phyloP scores from a whole-genome alignment of 768 basidiomycete species.

The Xerocomellus intermedius region DNA sequence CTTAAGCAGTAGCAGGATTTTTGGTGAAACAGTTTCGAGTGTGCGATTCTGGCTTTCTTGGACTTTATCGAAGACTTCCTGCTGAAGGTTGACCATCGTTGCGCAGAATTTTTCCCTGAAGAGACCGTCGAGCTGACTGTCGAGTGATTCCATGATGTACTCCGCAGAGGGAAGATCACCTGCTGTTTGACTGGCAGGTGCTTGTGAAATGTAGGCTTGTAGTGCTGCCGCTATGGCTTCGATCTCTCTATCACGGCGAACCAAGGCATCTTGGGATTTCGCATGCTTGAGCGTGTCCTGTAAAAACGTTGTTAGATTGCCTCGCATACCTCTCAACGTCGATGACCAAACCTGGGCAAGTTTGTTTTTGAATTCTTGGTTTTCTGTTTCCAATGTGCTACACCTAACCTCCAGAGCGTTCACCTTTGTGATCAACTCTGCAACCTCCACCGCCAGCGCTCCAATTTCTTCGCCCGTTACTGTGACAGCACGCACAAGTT shows the following conservation, averaged over 20 bases:
- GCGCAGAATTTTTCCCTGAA: slow-evolving; percentile 24
- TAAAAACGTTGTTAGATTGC: not conserved
- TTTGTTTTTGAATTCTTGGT: slow-evolving; percentile 24
- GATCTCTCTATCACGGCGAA: slow-evolving; percentile 25
- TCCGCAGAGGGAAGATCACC: slow-evolving; percentile 26
- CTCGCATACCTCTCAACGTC: not conserved
- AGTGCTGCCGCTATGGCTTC: slow-evolving; percentile 32
- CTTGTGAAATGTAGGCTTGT: slow-evolving; percentile 33
- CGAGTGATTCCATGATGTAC: slow-evolving; percentile 31
- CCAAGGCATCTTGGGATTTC: slow-evolving; percentile 12
- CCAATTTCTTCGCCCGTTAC: slow-evolving; percentile 31
- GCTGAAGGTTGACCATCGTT: slow-evolving; percentile 20
- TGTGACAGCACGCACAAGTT: slow-evolving; percentile 13
- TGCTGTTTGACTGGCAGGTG: slow-evolving; percentile 9
- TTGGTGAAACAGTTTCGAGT: slow-evolving; percentile 26
- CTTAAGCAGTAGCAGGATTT: slow-evolving; percentile 23
- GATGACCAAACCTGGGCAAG: slow-evolving; percentile 27
- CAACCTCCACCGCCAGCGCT: slow-evolving; percentile 31
- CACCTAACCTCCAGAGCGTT: slow-evolving; percentile 24
- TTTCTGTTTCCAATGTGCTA: slow-evolving; percentile 26
- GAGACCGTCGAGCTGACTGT: slow-evolving; percentile 23
- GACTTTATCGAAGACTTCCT: slow-evolving; percentile 24
- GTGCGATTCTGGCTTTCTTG: slow-evolving; percentile 22
- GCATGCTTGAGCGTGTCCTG: slow-evolving; percentile 15
- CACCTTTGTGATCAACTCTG: slow-evolving; percentile 31